Base-by-base conservation (phyloP, 257 asterid genomes). In the Petunia secreta region DNA sequence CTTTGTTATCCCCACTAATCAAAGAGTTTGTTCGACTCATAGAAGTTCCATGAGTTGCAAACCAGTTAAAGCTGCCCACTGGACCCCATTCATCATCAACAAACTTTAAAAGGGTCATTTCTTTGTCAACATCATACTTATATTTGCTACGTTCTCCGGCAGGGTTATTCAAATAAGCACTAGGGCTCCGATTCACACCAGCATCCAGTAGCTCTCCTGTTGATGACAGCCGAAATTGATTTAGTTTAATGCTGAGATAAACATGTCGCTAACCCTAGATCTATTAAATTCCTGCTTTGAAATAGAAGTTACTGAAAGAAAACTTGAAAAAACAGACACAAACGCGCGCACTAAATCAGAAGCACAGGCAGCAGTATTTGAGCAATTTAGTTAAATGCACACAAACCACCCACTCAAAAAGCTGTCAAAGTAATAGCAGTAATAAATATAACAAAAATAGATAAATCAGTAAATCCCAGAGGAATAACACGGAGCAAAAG, bases 1-100 rank as follows among this genome's bases (percentile, higher is more conserved):
- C 99, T 92, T 96, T 96, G 82, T 96, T 96, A 85, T 96, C 99
- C 81, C 99, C 99, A 83, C 99, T 96, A 67, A 96, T 91, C 87
- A 96, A 86, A 8, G 96, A 89, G 84, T 96, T 96, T 76, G 97
- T 91, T 75, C 97, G 97, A 86, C 99, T 88, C 99, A 96, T 96
- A 65, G 99, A 96, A 59, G 99, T 96, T 80, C 99, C 99, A 79
- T 96, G 99, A 75, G 99, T 96, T 54, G 99, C 95, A 89, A 96
- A 96, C 99, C 99, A 96, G 84, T 91, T 96, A 88, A 94, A 96
- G 89, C 98, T 92, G 79, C 99, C 99, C n/a, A 96, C 91, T 66
- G 99, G 94, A 16, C 99, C 99, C 98, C 98, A 94, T 79, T 92
- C 94, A 82, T 92, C 91, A 77, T 92, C 98, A 37, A 86, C 91